These are phyloP conservation scores for Hortaea werneckii DNA, from an alignment of 2,329 filamentous ascomycete species.

Conservation along the genomic window DNA sequence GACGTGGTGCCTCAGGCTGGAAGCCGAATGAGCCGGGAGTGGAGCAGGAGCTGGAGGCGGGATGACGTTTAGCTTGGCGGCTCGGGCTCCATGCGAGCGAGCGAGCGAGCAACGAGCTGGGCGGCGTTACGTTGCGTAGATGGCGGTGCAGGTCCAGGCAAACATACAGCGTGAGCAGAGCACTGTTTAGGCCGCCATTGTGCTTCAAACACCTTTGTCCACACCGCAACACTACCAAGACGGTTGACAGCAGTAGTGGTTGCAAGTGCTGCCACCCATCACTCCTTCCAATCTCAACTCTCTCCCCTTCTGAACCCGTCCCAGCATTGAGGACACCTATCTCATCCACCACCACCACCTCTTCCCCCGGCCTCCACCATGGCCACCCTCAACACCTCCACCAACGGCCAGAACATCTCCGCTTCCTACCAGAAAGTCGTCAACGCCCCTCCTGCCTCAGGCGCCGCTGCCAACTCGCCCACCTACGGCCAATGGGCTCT, in stretches of 20 bases:
- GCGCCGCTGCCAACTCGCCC: slow-evolving; percentile 48
- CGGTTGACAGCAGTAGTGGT: too few species aligned
- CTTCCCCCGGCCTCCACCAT: slow-evolving; percentile 37
- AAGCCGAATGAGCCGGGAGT: too few species aligned
- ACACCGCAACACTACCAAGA: too few species aligned
- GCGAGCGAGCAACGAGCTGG: background rate
- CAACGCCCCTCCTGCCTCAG: slow-evolving; percentile 46
- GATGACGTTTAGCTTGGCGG: background rate
- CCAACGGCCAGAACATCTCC: slow-evolving; percentile 44
- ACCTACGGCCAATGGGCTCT: slow-evolving; percentile 90
- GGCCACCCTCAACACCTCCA: slow-evolving; percentile 51
- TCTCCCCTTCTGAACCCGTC: too few species aligned
- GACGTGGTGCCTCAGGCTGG: too few species aligned
- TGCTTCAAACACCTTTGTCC: too few species aligned
- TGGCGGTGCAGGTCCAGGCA: background rate
- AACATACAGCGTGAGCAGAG: background rate
- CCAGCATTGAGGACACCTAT: background rate
- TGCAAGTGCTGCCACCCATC: too few species aligned
- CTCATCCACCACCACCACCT: background rate
- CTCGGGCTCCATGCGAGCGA: background rate
- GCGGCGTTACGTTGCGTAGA: background rate
- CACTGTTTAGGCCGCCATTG: background rate
- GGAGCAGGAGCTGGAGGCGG: background rate
- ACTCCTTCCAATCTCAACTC: too few species aligned
- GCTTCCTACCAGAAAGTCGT: slow-evolving; percentile 56